Percentiles rank a stretch among this genome's conserved stretches.
Conservation (phyloP, 176 grass and related monocot species). For the Musa beccarii region DNA sequence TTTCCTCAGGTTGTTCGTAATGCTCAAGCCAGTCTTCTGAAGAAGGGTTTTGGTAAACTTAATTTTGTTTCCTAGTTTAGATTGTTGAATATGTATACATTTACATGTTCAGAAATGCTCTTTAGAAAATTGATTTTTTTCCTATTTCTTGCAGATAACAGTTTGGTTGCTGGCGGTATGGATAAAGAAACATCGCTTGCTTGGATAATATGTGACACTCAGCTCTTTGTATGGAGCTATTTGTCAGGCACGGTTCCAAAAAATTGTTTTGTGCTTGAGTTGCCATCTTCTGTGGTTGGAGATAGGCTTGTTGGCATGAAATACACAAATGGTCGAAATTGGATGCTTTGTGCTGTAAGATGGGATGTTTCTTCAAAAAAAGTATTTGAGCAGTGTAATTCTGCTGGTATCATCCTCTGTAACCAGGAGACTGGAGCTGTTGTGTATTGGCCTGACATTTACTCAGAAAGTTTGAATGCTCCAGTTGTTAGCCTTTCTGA, state of each 20-base stretch:
- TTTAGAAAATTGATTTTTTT: neutral
- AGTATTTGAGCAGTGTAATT: slow-evolving; percentile 40
- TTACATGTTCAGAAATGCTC: neutral
- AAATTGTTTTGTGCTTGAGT: slow-evolving; percentile 59
- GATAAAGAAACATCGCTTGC: slow-evolving; percentile 71
- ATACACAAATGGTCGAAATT: slow-evolving; percentile 32
- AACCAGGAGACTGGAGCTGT: slow-evolving; percentile 54
- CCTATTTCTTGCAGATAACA: slow-evolving; percentile 49
- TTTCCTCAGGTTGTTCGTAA: slow-evolving; percentile 76
- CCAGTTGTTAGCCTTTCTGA: slow-evolving; percentile 34
- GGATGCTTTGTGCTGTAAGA: slow-evolving; percentile 59
- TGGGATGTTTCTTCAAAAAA: slow-evolving; percentile 37
- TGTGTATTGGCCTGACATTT: slow-evolving; percentile 82
- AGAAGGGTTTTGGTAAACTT: slow-evolving; percentile 42
- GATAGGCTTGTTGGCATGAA: slow-evolving; percentile 23
- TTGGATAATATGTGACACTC: slow-evolving; percentile 82
- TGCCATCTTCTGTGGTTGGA: slow-evolving; percentile 51
- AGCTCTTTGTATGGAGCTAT: slow-evolving; percentile 90
- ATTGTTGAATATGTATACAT: neutral
- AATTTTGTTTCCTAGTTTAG: slow-evolving; percentile 2
- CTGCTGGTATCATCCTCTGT: slow-evolving; percentile 58
- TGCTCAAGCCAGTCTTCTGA: slow-evolving; percentile 66
- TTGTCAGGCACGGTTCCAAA: slow-evolving; percentile 47
- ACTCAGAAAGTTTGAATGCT: slow-evolving; percentile 34
- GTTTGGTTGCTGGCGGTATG: slow-evolving; percentile 55